Percentiles rank a stretch among this genome's conserved stretches.
phyloP scores from a whole-genome alignment of 345 rosid species.

The Moringa oleifera region DNA sequence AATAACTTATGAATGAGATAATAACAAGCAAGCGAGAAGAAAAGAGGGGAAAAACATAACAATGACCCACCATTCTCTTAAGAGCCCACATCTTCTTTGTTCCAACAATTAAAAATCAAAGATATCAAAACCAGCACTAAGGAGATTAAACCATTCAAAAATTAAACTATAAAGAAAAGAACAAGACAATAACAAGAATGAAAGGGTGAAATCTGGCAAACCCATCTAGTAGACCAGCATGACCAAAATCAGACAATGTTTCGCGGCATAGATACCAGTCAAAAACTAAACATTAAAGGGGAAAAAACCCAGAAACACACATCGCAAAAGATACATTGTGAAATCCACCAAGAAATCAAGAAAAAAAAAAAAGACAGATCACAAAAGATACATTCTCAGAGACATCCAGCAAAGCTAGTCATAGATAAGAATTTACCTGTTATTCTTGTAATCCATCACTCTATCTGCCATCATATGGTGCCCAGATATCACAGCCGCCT shows the following conservation, averaged over 20 bases:
- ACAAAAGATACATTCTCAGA: conserved; percentile 8
- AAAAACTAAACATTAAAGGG: not conserved
- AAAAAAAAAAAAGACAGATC: not conserved
- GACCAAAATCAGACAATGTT: not conserved
- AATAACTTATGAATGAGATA: no score
- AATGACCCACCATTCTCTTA: not conserved
- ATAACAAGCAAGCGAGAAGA: not conserved
- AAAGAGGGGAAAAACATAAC: not conserved
- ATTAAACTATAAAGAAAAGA: no score
- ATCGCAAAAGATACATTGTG: conserved; percentile 3
- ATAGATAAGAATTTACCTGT: conserved; percentile 19
- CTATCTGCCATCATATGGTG: not conserved
- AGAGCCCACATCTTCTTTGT: not conserved
- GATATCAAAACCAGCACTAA: not conserved
- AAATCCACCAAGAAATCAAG: conserved; percentile 11
- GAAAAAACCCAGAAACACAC: not conserved
- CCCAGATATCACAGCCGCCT: not conserved
- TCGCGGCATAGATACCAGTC: not conserved
- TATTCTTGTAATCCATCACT: conserved; percentile 36
- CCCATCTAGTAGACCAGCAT: conserved; percentile 13
- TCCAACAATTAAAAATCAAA: no score
- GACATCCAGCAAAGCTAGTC: not conserved
- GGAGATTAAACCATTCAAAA: not conserved
- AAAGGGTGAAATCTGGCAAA: not conserved
- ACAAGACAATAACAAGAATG: no score